phyloP scores from a whole-genome alignment of 2,329 filamentous ascomycete genomes.

The Calonectria leucothoes region DNA sequence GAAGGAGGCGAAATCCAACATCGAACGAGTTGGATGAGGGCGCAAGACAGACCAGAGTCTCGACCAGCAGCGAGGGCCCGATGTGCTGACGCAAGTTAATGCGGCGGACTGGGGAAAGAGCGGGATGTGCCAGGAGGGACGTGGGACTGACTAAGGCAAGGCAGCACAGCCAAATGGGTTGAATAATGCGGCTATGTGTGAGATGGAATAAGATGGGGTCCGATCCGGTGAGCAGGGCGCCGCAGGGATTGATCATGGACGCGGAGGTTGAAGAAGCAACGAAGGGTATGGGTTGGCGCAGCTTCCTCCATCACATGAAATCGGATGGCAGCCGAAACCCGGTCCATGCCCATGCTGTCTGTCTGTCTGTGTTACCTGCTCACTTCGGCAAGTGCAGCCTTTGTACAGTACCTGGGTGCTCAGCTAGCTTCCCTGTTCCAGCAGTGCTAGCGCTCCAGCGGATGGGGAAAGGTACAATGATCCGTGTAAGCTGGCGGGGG shows the following conservation, averaged over 20 bases:
- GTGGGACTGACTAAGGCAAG: background rate
- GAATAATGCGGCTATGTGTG: background rate
- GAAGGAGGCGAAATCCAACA: slow-evolving; percentile 20
- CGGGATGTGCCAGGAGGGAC: background rate
- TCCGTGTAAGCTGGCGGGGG: background rate
- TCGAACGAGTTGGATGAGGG: slow-evolving; percentile 17
- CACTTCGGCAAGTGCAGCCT: background rate
- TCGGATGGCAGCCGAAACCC: background rate
- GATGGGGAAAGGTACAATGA: background rate
- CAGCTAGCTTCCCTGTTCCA: background rate
- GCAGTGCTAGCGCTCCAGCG: background rate
- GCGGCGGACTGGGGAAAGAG: slow-evolving; percentile 19
- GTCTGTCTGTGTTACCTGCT: background rate
- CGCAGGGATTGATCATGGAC: slow-evolving; percentile 5
- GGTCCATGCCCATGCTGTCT: background rate
- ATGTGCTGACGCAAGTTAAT: slow-evolving; percentile 23
- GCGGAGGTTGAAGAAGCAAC: background rate
- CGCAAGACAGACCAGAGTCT: slow-evolving; percentile 33
- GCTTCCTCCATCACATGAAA: background rate
- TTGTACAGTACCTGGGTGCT: background rate
- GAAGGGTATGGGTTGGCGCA: background rate
- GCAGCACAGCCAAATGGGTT: background rate
- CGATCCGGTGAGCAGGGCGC: background rate
- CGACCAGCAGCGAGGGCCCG: slow-evolving; percentile 21
- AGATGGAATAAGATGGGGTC: background rate